Evolutionary conservation across 257 asterid genomes (phyloP).

Genomic region (Nicotiana sylvestris): DNA sequence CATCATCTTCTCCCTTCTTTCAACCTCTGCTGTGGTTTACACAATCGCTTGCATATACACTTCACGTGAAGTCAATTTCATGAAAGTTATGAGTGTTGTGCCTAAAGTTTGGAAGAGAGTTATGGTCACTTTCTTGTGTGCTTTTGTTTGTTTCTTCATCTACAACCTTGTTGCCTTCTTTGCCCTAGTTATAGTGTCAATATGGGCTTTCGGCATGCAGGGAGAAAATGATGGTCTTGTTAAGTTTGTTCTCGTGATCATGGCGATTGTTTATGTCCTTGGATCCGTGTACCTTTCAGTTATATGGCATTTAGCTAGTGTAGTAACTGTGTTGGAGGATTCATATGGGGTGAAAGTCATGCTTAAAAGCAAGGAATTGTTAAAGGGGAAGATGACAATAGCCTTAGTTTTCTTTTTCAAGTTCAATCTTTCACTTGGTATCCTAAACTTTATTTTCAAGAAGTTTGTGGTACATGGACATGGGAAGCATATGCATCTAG

Average conservation of each 20-base stretch:
- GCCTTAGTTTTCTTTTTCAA: slow-evolving; percentile 30
- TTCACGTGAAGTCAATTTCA: slow-evolving; percentile 32
- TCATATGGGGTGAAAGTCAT: slow-evolving; percentile 47
- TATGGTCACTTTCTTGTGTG: slow-evolving; percentile 42
- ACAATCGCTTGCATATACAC: slow-evolving; percentile 50
- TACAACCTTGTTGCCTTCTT: slow-evolving; percentile 30
- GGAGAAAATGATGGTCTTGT: neutral
- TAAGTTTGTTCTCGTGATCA: neutral
- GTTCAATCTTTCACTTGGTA: slow-evolving; percentile 19
- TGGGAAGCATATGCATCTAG: slow-evolving; percentile 7
- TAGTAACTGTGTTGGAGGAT: slow-evolving; percentile 58
- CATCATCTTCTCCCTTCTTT: slow-evolving; percentile 53
- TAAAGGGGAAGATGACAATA: slow-evolving; percentile 49
- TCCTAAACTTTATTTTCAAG: slow-evolving; percentile 21
- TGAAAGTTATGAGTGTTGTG: slow-evolving; percentile 49
- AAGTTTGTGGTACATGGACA: slow-evolving; percentile 23
- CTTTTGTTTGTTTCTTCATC: slow-evolving; percentile 25
- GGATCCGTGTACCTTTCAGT: slow-evolving; percentile 46
- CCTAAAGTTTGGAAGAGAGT: slow-evolving; percentile 69
- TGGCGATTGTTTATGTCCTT: slow-evolving; percentile 19
- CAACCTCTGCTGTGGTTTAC: slow-evolving; percentile 62
- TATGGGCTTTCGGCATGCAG: neutral
- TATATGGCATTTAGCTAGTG: slow-evolving; percentile 64
- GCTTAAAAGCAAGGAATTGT: slow-evolving; percentile 44
- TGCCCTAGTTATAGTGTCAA: neutral